Conservation (phyloP, 345 rosid species). For the Gossypium australe region DNA sequence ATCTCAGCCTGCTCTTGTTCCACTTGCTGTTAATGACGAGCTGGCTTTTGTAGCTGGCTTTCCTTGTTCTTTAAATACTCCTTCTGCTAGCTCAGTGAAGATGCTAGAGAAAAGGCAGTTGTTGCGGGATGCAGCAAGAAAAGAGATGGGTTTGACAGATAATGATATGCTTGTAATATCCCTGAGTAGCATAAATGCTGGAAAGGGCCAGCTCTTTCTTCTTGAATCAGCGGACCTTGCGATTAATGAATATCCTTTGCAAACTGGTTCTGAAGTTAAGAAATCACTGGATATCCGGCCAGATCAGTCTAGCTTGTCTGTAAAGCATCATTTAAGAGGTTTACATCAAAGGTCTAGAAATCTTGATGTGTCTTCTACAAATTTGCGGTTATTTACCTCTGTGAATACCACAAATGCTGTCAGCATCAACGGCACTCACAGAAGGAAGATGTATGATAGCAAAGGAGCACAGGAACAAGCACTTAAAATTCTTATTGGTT, state of each 20-base stretch:
- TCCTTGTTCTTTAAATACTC: slow-evolving; percentile 67
- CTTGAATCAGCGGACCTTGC: slow-evolving; percentile 57
- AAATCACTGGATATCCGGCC: slow-evolving; percentile 25
- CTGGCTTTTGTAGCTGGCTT: slow-evolving; percentile 90
- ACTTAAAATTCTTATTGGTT: slow-evolving; percentile 84
- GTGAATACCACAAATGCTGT: slow-evolving; percentile 1
- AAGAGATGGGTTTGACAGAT: slow-evolving; percentile 71
- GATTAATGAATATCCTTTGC: slow-evolving; percentile 35
- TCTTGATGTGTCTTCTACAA: slow-evolving; percentile 14
- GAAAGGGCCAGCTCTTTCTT: slow-evolving; percentile 87
- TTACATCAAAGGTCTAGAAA: slow-evolving; percentile 38
- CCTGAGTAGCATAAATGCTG: slow-evolving; percentile 88
- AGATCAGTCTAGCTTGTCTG: slow-evolving; percentile 33
- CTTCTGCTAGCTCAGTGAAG: slow-evolving; percentile 44
- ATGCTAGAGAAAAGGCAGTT: slow-evolving; percentile 57
- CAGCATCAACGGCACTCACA: slow-evolving; percentile 17
- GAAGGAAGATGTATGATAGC: slow-evolving; percentile 27
- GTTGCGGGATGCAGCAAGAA: slow-evolving; percentile 64
- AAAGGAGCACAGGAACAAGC: slow-evolving; percentile 33
- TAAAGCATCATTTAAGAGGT: slow-evolving; percentile 58
- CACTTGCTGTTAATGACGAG: slow-evolving; percentile 86
- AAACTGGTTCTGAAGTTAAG: slow-evolving; percentile 31
- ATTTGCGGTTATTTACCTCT: slow-evolving; percentile 11
- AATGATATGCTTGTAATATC: slow-evolving; percentile 83
- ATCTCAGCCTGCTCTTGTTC: slow-evolving; percentile 74